These are phyloP conservation scores for Zygosaccharomyces rouxii DNA, from an alignment of 805 yeast genomes.

Conservation along the genomic window DNA sequence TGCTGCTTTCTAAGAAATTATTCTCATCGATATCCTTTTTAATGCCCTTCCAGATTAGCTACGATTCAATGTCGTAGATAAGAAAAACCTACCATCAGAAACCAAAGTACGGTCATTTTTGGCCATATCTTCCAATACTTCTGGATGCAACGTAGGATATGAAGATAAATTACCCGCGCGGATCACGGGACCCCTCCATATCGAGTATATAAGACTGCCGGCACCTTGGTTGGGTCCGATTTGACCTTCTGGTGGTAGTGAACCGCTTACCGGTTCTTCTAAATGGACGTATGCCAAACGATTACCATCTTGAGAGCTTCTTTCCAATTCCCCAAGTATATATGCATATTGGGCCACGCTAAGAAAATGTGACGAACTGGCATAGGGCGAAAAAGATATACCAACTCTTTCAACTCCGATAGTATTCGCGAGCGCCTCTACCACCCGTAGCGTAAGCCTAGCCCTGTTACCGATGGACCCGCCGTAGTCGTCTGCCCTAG, in stretches of 20 bases:
- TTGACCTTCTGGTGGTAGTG: constrained; percentile 14
- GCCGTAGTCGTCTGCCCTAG: constrained; percentile 47
- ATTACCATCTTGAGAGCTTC: constrained; percentile 29
- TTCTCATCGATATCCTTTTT: no score
- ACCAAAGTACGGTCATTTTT: constrained; percentile 39
- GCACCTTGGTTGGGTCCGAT: constrained; percentile 22
- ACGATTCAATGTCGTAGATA: constrained; percentile 29
- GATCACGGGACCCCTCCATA: constrained; percentile 40
- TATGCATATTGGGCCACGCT: constrained; percentile 35
- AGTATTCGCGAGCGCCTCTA: constrained; percentile 44
- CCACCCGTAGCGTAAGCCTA: constrained; percentile 40
- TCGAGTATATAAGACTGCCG: constrained; percentile 33
- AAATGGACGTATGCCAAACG: constrained; percentile 38
- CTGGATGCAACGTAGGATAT: constrained; percentile 9
- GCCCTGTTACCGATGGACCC: constrained; percentile 46
- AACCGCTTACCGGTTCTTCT: constrained; percentile 37
- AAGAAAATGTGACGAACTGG: constrained; percentile 14
- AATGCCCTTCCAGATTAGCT: no score
- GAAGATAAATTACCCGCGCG: constrained; percentile 32
- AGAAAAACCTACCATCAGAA: constrained; percentile 40
- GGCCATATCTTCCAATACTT: constrained; percentile 22
- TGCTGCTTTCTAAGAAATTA: no score
- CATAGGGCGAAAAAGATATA: constrained; percentile 44
- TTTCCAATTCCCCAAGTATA: constrained; percentile 36
- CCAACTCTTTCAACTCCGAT: constrained; percentile 47